Base-by-base conservation (phyloP, 2,329 filamentous ascomycete species). In the Cladosporium colombiae region DNA sequence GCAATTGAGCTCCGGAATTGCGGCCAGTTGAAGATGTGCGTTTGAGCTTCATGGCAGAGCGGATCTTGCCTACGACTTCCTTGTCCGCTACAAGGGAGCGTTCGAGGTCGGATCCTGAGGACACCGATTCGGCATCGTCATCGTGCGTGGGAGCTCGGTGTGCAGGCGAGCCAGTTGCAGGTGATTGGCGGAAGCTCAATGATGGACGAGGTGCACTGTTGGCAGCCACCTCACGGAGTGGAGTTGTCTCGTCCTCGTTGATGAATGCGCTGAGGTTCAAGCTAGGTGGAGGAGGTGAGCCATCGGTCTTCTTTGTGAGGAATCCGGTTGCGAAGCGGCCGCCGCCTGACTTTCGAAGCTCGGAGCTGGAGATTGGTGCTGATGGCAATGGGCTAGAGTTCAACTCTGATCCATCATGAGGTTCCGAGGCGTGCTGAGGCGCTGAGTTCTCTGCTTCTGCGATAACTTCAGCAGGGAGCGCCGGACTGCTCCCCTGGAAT, bases 241-340 rank as follows among this genome's bases (percentile, higher is more conserved):
- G 81, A 27, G 78, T 81, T 23, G 72, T 79, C 56, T 83, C 85
- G 37, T 75, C 81, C 18, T 82, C 81, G 23, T 87, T 88, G 3
- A 86, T 86, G 25, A 86, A 83, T 46, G 88, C 78, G 60, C 84
- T 83, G 29, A 86, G 81, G n/a, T 84, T 84, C 16, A 87, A 85
- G 1, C 84, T 80, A 16, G 86, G 83, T 5, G 86, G 78, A 4
- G 91, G 89, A 7, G 74, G 71, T 7, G 75, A 75, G 31, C 85
- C 88, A 55, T 85, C 81, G 1, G 75, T 71, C 49, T 81, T 88
- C 76, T 89, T 90, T 0, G 91, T 88, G 27, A 98, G 81, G 77
- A 97, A 97, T 5, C 94, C 94, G 2, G 93, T 86, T 72, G 96
- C 91, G 80, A 98, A 98, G 52, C 94, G 87, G 72, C 91, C 72